These are phyloP conservation scores for Zygosaccharomyces pseudobailii DNA, from an alignment of 1,139 yeast species.

Conservation along the genomic window DNA sequence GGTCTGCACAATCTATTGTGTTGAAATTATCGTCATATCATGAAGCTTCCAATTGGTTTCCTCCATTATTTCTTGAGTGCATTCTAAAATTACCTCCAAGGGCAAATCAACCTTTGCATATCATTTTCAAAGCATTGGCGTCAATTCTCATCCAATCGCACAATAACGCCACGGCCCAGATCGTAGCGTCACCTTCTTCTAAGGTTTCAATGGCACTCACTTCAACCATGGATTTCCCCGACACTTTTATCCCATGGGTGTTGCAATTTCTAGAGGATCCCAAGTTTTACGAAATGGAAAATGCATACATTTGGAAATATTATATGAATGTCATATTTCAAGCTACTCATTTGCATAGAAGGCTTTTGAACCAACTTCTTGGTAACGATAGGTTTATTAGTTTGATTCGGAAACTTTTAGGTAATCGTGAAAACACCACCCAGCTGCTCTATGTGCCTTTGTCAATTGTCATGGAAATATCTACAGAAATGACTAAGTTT, in stretches of 20 bases:
- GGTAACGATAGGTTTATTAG: slow-evolving; percentile 7
- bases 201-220: neutral
- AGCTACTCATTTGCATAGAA: slow-evolving; percentile 12
- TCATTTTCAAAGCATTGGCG: slow-evolving; percentile 26
- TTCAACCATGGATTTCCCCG: slow-evolving; percentile 14
- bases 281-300: slow-evolving; percentile 7
- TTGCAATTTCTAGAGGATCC: slow-evolving; percentile 12
- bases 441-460: slow-evolving; percentile 10
- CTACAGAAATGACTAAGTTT: slow-evolving; percentile 8
- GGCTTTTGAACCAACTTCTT: slow-evolving; percentile 6
- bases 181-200: slow-evolving; percentile 10
- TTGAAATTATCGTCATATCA: slow-evolving; percentile 19
- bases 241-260: slow-evolving; percentile 24
- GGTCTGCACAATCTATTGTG: slow-evolving; percentile 25
- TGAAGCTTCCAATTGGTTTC: slow-evolving; percentile 17
- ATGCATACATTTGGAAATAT: slow-evolving; percentile 27
- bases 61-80: slow-evolving; percentile 9
- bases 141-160: slow-evolving; percentile 16
- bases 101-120: slow-evolving; percentile 16
- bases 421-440: slow-evolving; percentile 4
- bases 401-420: slow-evolving; percentile 6
- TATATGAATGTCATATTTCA: slow-evolving; percentile 18
- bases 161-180: slow-evolving; percentile 6
- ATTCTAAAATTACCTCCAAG: slow-evolving; percentile 5
- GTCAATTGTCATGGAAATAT: slow-evolving; percentile 10